Percentiles rank a stretch among this genome's conserved stretches.
phyloP scores from a whole-genome alignment of 495 filamentous ascomycete species.

The Annulohypoxylon bovei region DNA sequence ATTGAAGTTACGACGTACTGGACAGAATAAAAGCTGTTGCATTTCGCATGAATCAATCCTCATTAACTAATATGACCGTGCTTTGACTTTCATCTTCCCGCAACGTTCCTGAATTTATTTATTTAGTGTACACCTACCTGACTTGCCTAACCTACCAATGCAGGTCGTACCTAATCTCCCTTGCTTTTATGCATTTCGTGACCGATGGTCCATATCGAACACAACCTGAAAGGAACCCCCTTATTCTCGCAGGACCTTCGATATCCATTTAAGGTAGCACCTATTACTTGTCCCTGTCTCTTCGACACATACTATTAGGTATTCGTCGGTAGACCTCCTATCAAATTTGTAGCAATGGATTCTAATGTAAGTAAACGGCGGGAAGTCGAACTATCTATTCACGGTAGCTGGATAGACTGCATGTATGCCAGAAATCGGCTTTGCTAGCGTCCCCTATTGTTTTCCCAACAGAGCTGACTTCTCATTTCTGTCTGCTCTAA shows the following conservation, averaged over 20 bases:
- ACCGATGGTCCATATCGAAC: conserved; percentile 1
- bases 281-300: conserved; percentile 9
- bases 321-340: background rate
- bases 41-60: conserved; percentile 21
- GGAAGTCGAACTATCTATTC: conserved; percentile 3
- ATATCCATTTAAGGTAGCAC: conserved; percentile 3
- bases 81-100: conserved; percentile 13
- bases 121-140: background rate
- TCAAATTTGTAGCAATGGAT: conserved; percentile 8
- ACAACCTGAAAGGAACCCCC: conserved; percentile 13
- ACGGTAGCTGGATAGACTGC: background rate
- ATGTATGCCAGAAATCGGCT: background rate
- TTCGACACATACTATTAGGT: background rate
- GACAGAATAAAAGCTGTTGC: background rate
- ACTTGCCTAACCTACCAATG: background rate
- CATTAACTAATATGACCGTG: conserved; percentile 5
- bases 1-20: background rate
- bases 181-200: conserved; percentile 35
- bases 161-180: conserved; percentile 34
- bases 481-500: conserved; percentile 6
- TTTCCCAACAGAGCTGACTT: conserved; percentile 4
- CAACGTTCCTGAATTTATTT: conserved; percentile 22
- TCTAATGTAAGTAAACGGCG: background rate
- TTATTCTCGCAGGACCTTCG: conserved; percentile 36
- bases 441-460: conserved; percentile 11